These are phyloP conservation scores for Botrytis pseudocinerea DNA, from an alignment of 2,329 filamentous ascomycete genomes.

Conservation along the genomic window DNA sequence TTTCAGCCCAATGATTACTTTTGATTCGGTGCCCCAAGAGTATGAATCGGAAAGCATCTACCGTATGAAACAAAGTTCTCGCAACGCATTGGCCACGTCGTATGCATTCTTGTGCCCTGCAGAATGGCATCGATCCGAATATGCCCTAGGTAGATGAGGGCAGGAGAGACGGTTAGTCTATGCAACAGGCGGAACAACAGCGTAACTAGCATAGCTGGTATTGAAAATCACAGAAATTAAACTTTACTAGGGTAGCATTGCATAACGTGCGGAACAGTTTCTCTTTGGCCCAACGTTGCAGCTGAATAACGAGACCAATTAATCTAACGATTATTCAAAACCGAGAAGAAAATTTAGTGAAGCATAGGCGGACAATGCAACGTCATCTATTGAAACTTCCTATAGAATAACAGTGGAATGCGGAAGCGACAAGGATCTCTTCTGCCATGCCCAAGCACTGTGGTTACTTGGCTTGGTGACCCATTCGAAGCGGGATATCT, in stretches of 20 bases:
- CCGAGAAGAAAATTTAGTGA: background rate
- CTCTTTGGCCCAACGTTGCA: background rate
- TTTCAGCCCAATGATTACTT: conserved; percentile 11
- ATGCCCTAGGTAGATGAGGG: background rate
- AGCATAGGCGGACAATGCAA: background rate
- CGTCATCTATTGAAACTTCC: conserved; percentile 1
- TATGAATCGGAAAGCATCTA: background rate
- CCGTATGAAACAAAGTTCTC: conserved; percentile 12
- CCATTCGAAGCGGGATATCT: background rate
- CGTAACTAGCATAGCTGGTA: background rate
- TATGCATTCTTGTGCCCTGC: conserved; percentile 15
- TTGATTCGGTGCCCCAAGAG: conserved; percentile 3
- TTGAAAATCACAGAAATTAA: conserved; percentile 1
- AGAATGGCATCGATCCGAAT: conserved; percentile 1
- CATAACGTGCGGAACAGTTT: background rate
- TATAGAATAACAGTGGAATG: background rate
- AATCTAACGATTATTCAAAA: background rate
- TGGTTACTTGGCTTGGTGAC: background rate
- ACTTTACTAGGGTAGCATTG: background rate
- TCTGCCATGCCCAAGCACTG: background rate
- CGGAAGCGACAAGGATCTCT: background rate
- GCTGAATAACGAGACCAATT: background rate
- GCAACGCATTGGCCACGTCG: conserved; percentile 19
- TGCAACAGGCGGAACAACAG: background rate
- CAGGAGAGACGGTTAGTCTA: background rate